phyloP scores from a whole-genome alignment of 176 grass and related monocot species.

The Avena insularis region DNA sequence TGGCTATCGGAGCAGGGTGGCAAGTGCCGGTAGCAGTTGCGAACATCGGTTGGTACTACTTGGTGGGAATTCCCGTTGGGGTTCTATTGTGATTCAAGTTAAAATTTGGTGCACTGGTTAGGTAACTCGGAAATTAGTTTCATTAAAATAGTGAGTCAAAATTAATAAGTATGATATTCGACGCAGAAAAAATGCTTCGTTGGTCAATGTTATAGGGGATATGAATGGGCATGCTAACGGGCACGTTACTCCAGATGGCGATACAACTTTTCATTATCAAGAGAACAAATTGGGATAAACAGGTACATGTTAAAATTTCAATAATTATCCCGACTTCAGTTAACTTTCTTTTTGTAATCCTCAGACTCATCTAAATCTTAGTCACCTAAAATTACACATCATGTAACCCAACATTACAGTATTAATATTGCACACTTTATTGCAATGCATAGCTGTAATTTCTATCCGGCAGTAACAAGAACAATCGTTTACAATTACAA shows the following conservation, averaged over 20 bases:
- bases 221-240: constrained; percentile 81
- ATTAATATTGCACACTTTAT: not conserved
- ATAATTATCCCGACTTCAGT: not conserved
- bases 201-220: constrained; percentile 68
- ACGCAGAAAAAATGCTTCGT: not conserved
- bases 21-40: constrained; percentile 69
- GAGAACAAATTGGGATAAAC: constrained; percentile 77
- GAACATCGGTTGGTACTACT: constrained; percentile 77
- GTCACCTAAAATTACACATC: not conserved
- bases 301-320: constrained; percentile 43
- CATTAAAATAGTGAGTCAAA: not conserved
- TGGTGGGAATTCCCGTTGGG: constrained; percentile 77
- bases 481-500: constrained; percentile 37
- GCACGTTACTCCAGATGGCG: constrained; percentile 65
- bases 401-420: not conserved
- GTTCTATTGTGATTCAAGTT: constrained; percentile 72
- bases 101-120: constrained; percentile 55
- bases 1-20: constrained; percentile 87
- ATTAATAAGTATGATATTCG: not conserved
- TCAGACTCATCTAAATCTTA: not conserved
- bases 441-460: not conserved
- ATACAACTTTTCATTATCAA: constrained; percentile 62
- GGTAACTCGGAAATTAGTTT: not conserved
- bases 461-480: not conserved
- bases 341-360: not conserved